A percentile compares a stretch with the other conserved stretches of the same genome.
Conservation (phyloP, 148 eudicot species). For the Fagopyrum homotropicum region DNA sequence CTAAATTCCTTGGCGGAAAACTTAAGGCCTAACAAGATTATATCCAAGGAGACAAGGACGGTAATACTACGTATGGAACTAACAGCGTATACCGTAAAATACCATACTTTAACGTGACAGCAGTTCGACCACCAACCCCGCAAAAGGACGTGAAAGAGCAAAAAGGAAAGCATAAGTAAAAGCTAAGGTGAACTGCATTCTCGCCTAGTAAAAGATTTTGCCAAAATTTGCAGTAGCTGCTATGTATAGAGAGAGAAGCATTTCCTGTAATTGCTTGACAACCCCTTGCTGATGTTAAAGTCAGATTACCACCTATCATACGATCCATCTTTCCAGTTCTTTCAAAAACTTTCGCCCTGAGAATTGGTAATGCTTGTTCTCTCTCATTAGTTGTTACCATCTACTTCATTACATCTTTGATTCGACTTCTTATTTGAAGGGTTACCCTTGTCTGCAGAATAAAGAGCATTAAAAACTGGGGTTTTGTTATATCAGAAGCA, state of each 20-base stretch:
- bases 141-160: neutral
- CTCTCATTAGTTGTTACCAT: neutral
- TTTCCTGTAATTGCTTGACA: neutral
- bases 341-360: neutral
- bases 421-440: neutral
- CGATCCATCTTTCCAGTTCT: neutral
- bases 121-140: neutral
- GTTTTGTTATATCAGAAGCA: neutral
- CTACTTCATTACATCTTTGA: neutral
- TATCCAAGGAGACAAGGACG: neutral
- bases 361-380: neutral
- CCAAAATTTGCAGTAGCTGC: slow-evolving; percentile 6
- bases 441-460: neutral
- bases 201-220: neutral
- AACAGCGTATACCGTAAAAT: slow-evolving; percentile 1
- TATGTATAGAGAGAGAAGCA: neutral
- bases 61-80: neutral
- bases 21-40: neutral
- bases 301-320: neutral
- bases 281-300: neutral
- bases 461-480: neutral
- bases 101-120: neutral
- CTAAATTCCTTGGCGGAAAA: slow-evolving; percentile 7
- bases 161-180: neutral
- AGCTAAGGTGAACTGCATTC: neutral